Base-by-base conservation (phyloP, 2,329 filamentous ascomycete species). In the Alternaria triticimaculans region DNA sequence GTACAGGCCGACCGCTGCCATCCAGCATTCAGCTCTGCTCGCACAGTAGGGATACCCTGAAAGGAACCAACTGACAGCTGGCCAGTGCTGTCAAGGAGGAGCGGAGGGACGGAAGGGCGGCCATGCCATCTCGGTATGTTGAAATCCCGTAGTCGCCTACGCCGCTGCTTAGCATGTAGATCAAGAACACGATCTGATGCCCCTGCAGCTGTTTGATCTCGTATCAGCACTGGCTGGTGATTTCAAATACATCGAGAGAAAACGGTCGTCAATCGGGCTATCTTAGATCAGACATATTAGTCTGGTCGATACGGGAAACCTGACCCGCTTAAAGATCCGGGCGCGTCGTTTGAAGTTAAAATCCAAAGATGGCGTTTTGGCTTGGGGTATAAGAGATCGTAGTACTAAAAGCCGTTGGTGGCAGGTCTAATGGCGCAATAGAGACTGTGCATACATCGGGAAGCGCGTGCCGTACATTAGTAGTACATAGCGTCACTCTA, bases 361-460 rank as follows among this genome's bases (percentile, higher is more conserved):
- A 48, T 43, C 57, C 46, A 57, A 60, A 46, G 50, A 65, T 58
- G 71, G 69, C 65, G 62, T 64, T 66, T 66, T 62, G 53, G 54
- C 67, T 70, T 54, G 58, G 63, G 63, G 63, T 62, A 64, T 14
- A 21, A 54, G 48, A 60, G 55, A 60, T 66, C 62, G 59, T 64
- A 60, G 65, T 69, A 61, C 67, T 70, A 63, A 67, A 65, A 62
- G 56, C 66, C 67, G 70, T 74, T 73, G 60, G 55, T 44, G 46
- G 48, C 55, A 53, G 50, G 41, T 53, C 41, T 33, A 59, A 62
- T 62, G 55, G 60, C 55, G 60, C 60, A 62, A 59, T 62, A 18
- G 60, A 50, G 48, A 62, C 28, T 15, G 41, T 46, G 54, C 30
- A 50, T 49, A 58, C 55, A 43, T 44, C 25, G 48, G 37, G 6